Percentiles rank a stretch among this genome's conserved stretches.
These are phyloP conservation scores for Boletellus emodensis DNA, from an alignment of 768 basidiomycete species.

Conservation along the genomic window DNA sequence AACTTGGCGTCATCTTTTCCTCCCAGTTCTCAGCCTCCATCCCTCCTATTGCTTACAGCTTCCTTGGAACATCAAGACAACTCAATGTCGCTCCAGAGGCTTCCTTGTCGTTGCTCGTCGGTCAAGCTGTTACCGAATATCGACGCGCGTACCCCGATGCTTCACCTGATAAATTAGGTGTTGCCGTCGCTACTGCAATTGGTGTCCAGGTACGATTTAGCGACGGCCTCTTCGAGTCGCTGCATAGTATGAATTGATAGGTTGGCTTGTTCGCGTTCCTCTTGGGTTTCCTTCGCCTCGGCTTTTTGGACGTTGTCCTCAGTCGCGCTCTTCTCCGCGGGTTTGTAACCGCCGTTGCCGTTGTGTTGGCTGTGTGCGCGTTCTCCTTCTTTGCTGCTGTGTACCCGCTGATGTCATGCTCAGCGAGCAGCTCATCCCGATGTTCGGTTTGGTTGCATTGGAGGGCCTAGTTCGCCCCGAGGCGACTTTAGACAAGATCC, in stretches of 20 bases:
- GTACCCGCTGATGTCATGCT: neutral
- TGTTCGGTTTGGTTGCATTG: slow-evolving; percentile 73
- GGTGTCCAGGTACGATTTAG: slow-evolving; percentile 64
- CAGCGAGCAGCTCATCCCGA: slow-evolving; percentile 83
- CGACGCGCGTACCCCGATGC: slow-evolving; percentile 44
- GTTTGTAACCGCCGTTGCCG: slow-evolving; percentile 80
- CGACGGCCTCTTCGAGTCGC: neutral
- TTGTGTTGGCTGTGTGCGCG: slow-evolving; percentile 79
- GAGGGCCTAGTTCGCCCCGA: slow-evolving; percentile 54
- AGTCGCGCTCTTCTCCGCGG: slow-evolving; percentile 85
- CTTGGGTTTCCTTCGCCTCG: slow-evolving; percentile 83
- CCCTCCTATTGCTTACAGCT: slow-evolving; percentile 82
- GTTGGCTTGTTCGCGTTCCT: slow-evolving; percentile 82
- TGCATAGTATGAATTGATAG: slow-evolving; percentile 31
- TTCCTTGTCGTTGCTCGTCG: slow-evolving; percentile 79
- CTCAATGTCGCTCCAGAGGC: slow-evolving; percentile 89
- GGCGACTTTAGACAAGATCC: slow-evolving; percentile 69
- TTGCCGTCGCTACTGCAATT: slow-evolving; percentile 75
- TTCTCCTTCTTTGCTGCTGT: neutral
- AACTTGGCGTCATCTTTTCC: neutral
- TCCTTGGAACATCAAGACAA: slow-evolving; percentile 83
- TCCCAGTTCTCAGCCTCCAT: slow-evolving; percentile 77
- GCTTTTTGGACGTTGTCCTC: slow-evolving; percentile 91
- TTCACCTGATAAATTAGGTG: slow-evolving; percentile 47
- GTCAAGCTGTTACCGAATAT: slow-evolving; percentile 76